Evolutionary conservation across 2,329 filamentous ascomycete genomes (phyloP), one percentile per base, ranked within the genome.

Genomic region (Ceratocystis alfenasii): DNA sequence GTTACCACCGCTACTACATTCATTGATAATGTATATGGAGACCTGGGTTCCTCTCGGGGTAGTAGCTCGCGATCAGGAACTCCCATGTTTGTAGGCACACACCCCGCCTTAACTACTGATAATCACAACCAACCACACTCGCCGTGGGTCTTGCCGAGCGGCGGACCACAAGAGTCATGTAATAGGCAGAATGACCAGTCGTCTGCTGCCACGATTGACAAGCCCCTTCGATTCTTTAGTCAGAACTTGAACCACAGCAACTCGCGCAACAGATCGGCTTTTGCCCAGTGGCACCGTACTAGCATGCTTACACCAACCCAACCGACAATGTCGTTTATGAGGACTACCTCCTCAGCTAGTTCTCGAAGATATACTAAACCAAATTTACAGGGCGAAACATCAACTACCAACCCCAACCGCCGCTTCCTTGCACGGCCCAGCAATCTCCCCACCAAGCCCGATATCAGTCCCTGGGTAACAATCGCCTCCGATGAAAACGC

Each of bases 1-100:
- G 79, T 97, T 48, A 84, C 87, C 70, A 81, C 87, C 0, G 91
- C 91, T 1, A 79, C 86, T 2, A 79, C 83, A 17, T 96, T 93
- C 74, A 80, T 96, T 66, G 92, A 96, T 65, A 83, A 81, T 5
- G 82, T 90, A 17, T 95, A 88, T 72, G 82, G 50, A n/a, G 67
- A 64, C 5, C 28, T 57, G 33, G 78, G 81, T 65, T 80, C 79
- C 68, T 88, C 87, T 8, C 81, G 57, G 48, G 63, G 25, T 33
- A 78, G 81, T 65, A 80, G 79, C 68, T 88, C 87, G 10, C 81
- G 87, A 72, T 86, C 87, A 1, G 80, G 82, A 65, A 90, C 87
- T 12, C 87, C 87, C 41, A 57, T 57, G 28, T 57, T 57, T 57
- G 53, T 57, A 57, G 53, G 53, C 53, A 30, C 53, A 57, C 53